A percentile compares a stretch with the other conserved stretches of the same genome.
phyloP scores from a whole-genome alignment of 768 basidiomycete species.

The Tricholoma terreum region DNA sequence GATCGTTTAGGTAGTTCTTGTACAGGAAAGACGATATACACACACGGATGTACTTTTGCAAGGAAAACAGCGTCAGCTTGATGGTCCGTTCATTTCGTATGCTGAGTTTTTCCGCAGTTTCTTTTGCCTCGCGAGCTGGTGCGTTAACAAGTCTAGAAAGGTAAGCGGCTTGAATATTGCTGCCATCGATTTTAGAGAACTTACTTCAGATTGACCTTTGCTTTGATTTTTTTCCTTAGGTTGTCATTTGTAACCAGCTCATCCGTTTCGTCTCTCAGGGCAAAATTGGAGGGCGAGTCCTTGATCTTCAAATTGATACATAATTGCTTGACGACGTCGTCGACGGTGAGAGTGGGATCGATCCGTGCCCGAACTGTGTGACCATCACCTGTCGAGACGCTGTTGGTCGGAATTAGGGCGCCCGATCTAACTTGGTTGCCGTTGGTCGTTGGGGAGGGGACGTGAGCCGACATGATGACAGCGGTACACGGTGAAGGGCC shows the following conservation, averaged over 20 bases:
- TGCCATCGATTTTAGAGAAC: slow-evolving; percentile 13
- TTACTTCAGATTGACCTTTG: slow-evolving; percentile 76
- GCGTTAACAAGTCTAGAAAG: slow-evolving; percentile 71
- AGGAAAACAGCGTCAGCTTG: slow-evolving; percentile 67
- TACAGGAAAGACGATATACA: slow-evolving; percentile 14
- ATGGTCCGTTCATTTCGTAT: slow-evolving; percentile 57
- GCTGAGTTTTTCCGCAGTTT: slow-evolving; percentile 68
- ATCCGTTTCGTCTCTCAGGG: slow-evolving; percentile 78
- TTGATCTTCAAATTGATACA: slow-evolving; percentile 78
- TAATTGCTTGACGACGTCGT: slow-evolving; percentile 81
- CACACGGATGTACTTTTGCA: slow-evolving; percentile 80
- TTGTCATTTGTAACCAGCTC: slow-evolving; percentile 88
- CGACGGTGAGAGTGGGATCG: slow-evolving; percentile 78
- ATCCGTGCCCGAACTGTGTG: slow-evolving; percentile 78
- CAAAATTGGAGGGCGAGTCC: slow-evolving; percentile 68
- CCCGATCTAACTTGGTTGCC: slow-evolving; percentile 40
- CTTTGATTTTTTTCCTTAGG: slow-evolving; percentile 75
- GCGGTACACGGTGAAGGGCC: neutral
- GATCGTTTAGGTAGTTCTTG: slow-evolving; percentile 1
- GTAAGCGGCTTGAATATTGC: neutral
- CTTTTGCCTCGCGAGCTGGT: slow-evolving; percentile 74
- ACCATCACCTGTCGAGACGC: slow-evolving; percentile 74
- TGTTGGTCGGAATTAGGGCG: slow-evolving; percentile 76
- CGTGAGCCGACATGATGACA: slow-evolving; percentile 16
- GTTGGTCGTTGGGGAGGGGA: slow-evolving; percentile 30